Evolutionary conservation across 2,329 filamentous ascomycete genomes (phyloP), one percentile per base, ranked within the genome.

Genomic region (Scytalidium lignicola): DNA sequence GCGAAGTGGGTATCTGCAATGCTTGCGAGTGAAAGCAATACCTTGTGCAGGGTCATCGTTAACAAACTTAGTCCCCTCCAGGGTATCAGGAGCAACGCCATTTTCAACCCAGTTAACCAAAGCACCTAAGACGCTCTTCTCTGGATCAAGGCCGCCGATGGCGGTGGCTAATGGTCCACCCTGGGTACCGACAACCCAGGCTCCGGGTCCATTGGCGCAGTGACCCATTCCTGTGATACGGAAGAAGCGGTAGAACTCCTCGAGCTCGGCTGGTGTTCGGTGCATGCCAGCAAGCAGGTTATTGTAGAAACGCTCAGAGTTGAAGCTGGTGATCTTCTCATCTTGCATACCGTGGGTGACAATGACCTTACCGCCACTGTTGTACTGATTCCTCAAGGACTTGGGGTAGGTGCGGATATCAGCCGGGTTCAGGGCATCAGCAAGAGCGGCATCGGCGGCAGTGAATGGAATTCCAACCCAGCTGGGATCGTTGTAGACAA

Each of bases 151-250:
- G 10, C 32, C 32, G 15, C 58, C 55, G 2, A 58, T 47, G 8
- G 53, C 45, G 4, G 46, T 51, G 4, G 51, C 53, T 10, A 70
- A 65, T 0, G 68, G 66, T 3, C 67, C 65, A 32, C 50, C 47
- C 15, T 19, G 29, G 42, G 67, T 64, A 3, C 65, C 64, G 12
- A 67, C 55, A 62, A 56, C 54, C 51, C 64, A 67, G 1, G 75
- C 75, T 1, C 76, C 75, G 1, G 63, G 66, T 13, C 78, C 78
- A 3, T 68, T 67, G 21, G 53, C 58, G 57, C 77, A 81, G 59
- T 81, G 78, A 3, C 59, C 64, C 65, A 78, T 75, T 6, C 77
- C 79, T 50, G 60, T 73, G 60, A 74, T 74, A 26, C 69, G 68
- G 65, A 81, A 80, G 61, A 69, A 73, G 43, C 76, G 70, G 54